A percentile compares a stretch with the other conserved stretches of the same genome.
Evolutionary conservation across 129 eudicot species (phyloP).

Genomic region (Flaveria robusta): DNA sequence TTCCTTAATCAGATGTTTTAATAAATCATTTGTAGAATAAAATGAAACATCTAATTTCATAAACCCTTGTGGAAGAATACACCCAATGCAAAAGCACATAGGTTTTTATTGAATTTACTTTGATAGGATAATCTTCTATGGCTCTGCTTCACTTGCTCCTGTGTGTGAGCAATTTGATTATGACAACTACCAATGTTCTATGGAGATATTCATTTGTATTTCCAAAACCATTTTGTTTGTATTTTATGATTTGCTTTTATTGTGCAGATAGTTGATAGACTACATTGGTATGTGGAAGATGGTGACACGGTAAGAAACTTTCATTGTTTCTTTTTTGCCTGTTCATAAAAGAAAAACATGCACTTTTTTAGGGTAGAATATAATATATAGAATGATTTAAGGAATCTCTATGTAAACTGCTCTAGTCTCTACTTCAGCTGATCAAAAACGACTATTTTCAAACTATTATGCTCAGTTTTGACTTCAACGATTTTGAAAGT

Average conservation of each 20-base stretch:
- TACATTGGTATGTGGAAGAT: slow-evolving; percentile 63
- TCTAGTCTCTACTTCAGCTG: not conserved
- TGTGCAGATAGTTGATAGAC: slow-evolving; percentile 59
- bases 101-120: slow-evolving; percentile 1
- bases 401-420: not conserved
- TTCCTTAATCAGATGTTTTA: not conserved
- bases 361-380: not conserved
- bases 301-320: slow-evolving; percentile 53
- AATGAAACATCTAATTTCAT: not conserved
- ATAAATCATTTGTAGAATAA: not conserved
- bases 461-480: not conserved
- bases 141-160: not conserved
- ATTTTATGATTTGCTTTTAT: slow-evolving; percentile 10
- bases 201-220: slow-evolving; percentile 8
- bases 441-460: no score
- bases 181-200: slow-evolving; percentile 11
- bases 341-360: not conserved
- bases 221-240: not conserved
- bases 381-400: not conserved
- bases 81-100: not conserved
- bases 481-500: not conserved
- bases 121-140: not conserved
- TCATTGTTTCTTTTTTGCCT: not conserved
- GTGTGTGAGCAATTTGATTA: not conserved
- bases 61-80: not conserved